Base-by-base conservation (phyloP, 169 alveolate genomes). In the Eimeria acervulina region DNA sequence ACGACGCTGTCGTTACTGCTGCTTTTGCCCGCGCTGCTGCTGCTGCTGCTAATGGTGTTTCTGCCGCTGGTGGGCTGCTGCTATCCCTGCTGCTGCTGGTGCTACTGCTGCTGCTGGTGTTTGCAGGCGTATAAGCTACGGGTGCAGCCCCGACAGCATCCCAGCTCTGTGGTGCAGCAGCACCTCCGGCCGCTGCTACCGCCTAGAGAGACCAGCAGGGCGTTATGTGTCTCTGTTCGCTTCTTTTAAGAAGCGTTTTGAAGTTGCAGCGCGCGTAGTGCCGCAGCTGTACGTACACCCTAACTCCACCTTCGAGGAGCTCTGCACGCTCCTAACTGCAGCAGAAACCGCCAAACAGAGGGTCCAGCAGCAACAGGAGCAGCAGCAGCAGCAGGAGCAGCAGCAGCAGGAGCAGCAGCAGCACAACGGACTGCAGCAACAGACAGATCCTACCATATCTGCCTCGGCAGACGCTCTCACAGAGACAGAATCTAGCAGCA, bases 171-270 rank as follows among this genome's bases (percentile, higher is more conserved):
- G 95, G 95, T 55, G 78, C 21, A 36, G 44, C 40, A 63, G 87
- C 38, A 31, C 74, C 47, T 19, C 38, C 28, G 78, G 78, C 36
- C 87, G 95, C 61, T 52, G 52, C 72, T 90, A 90, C 59, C 95
- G 95, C 76, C 42, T 90, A 33, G 95, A 90, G 95, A 40, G 78
- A 59, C 95, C 95, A 0, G 95, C 95, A 8, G 95, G 95, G 3
- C 87, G 95, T 1, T 90, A 90, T 44, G 95, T 72, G 12, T 61
- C 95, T 15, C 72, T 90, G 4, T 61, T 90, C 12, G 87, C 78
- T 52, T 90, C 95, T 40, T 66, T 40, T 31, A 66, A 33, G 52
- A 38, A 28, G 31, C 70, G 55, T 72, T 90, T 90, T 28, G 95
- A 90, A 72, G 88, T 90, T 10, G 95, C 95, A 15, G 72, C 95